Evolutionary conservation across 371 early-diverging fungal genomes (phyloP).

Genomic region (Saksenaea oblongispora): DNA sequence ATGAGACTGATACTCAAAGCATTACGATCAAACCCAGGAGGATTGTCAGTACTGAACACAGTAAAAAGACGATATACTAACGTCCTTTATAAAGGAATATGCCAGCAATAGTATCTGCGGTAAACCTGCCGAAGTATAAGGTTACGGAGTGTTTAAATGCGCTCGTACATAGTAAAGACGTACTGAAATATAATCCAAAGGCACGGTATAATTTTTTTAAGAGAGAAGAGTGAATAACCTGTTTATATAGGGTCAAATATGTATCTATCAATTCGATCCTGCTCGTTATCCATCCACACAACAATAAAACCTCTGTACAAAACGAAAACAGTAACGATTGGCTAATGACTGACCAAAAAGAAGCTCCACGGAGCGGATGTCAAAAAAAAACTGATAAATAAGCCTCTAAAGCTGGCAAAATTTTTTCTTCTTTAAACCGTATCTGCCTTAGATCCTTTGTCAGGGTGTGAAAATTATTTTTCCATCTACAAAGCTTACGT

Average conservation of each 20-base stretch:
- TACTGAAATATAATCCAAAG: conserved; percentile 19
- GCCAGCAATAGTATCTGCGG: conserved; percentile 14
- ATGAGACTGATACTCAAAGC: conserved; percentile 27
- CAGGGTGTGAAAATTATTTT: conserved; percentile 19
- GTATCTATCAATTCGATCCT: conserved; percentile 18
- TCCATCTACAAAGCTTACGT: conserved; percentile 24
- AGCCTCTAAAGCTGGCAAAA: neutral
- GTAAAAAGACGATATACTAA: neutral
- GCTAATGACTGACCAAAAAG: too few relatives aligned
- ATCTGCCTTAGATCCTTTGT: conserved; percentile 55
- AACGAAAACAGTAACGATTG: too few relatives aligned
- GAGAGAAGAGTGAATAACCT: neutral
- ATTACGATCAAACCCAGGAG: conserved; percentile 24
- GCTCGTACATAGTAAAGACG: conserved; percentile 30
- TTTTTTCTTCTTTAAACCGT: conserved; percentile 17
- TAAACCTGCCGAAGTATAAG: conserved; percentile 19
- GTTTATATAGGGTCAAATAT: conserved; percentile 13
- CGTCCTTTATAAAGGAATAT: conserved; percentile 13
- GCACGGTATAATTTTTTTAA: conserved; percentile 5
- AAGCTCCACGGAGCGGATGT: neutral
- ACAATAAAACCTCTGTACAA: neutral
- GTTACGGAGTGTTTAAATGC: conserved; percentile 30
- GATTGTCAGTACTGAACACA: conserved; percentile 23
- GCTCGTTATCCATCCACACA: conserved; percentile 14
- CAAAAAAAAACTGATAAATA: conserved; percentile 3